Conservation (phyloP, 225 moss, liverwort and hornwort species). For the Polytrichum formosum region DNA sequence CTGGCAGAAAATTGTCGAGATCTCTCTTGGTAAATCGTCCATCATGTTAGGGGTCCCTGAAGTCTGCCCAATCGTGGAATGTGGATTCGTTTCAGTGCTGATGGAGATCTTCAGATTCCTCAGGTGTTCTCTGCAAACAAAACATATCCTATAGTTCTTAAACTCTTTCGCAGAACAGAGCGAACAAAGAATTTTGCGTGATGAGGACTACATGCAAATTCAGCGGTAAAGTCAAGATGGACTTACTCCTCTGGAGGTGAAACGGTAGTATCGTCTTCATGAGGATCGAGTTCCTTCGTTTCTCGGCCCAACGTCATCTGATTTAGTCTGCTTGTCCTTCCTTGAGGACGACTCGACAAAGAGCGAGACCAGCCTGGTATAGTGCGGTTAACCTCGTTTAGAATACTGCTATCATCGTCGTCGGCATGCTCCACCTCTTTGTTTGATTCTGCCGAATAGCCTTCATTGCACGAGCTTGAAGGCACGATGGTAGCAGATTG, state of each 20-base stretch:
- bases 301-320: conserved; percentile 37
- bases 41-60: conserved; percentile 10
- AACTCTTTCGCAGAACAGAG: background rate
- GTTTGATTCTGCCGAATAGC: background rate
- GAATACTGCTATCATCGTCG: conserved; percentile 17
- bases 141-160: conserved; percentile 18
- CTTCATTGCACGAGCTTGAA: conserved; percentile 15
- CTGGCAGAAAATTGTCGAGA: conserved; percentile 50
- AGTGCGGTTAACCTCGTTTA: conserved; percentile 37
- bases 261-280: background rate
- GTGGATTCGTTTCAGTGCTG: conserved; percentile 6
- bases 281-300: conserved; percentile 17
- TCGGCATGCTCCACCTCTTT: background rate
- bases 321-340: conserved; percentile 37
- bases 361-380: conserved; percentile 27
- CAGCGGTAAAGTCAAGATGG: background rate
- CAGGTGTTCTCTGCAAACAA: conserved; percentile 26
- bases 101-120: conserved; percentile 12
- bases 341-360: conserved; percentile 7
- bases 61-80: conserved; percentile 3
- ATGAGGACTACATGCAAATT: background rate
- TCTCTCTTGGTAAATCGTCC: conserved; percentile 33
- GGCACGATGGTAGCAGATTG: conserved; percentile 26
- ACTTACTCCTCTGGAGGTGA: conserved; percentile 17
- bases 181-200: no score